A percentile compares a stretch with the other conserved stretches of the same genome.
phyloP scores from a whole-genome alignment of 352 stramenopile species.

The Phytophthora europaea region DNA sequence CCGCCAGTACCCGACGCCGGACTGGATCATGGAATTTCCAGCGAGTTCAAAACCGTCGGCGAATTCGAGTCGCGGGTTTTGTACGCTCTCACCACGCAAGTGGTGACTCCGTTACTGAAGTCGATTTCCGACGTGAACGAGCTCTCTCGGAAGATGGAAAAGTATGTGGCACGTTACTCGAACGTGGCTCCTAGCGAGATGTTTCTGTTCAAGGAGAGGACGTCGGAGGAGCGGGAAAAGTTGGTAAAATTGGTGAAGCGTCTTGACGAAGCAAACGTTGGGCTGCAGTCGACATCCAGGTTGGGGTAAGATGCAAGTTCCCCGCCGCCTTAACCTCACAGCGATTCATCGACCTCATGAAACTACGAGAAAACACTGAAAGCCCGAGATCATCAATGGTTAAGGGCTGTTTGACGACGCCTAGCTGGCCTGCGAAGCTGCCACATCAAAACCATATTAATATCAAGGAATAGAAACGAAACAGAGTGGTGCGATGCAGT shows the following conservation, averaged over 20 bases:
- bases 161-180: constrained; percentile 28
- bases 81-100: constrained; percentile 28
- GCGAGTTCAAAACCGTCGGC: not conserved
- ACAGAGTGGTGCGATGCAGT: no score
- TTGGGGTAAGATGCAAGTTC: not conserved
- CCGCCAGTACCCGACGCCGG: not conserved
- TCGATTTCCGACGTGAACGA: constrained; percentile 26
- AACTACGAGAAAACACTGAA: no score
- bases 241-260: constrained; percentile 20
- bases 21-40: not conserved
- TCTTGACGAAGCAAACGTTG: constrained; percentile 12
- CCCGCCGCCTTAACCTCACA: not conserved
- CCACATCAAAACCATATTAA: no score
- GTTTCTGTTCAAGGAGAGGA: constrained; percentile 34
- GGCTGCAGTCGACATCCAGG: not conserved
- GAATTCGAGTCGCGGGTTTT: constrained; percentile 36
- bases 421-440: no score
- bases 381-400: no score
- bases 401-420: no score
- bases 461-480: no score
- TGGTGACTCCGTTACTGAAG: constrained; percentile 30
- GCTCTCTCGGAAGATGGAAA: constrained; percentile 31
- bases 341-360: no score
- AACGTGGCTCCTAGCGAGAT: constrained; percentile 8
- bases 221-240: constrained; percentile 15